These are phyloP conservation scores for Phaeodactylum tricornutum DNA, from an alignment of 108 stramenopile species.

Conservation along the genomic window DNA sequence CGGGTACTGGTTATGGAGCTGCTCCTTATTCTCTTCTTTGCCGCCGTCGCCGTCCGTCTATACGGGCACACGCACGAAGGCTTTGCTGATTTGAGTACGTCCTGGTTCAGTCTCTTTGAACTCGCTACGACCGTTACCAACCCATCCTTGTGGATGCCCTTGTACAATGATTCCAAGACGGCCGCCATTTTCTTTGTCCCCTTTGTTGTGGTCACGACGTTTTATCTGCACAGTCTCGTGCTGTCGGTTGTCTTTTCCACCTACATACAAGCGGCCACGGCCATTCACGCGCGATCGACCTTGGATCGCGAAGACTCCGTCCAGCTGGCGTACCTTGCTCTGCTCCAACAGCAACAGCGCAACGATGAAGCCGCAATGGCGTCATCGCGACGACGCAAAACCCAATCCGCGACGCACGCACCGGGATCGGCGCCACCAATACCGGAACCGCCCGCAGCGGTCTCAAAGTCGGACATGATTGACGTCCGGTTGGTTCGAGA, in stretches of 20 bases:
- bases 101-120: conserved; percentile 34
- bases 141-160: conserved; percentile 56
- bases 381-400: background rate
- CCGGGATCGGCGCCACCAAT: no score
- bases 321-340: conserved; percentile 25
- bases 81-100: conserved; percentile 16
- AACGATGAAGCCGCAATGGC: background rate
- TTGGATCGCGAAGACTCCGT: conserved; percentile 33
- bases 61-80: conserved; percentile 22
- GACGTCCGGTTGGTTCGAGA: conserved; percentile 22
- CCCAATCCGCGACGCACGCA: no score
- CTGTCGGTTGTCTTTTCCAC: conserved; percentile 53
- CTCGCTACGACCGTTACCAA: conserved; percentile 48
- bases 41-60: conserved; percentile 30
- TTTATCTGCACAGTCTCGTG: conserved; percentile 44
- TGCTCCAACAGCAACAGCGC: conserved; percentile 7
- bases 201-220: conserved; percentile 28
- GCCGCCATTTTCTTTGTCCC: conserved; percentile 43
- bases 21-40: conserved; percentile 38
- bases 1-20: conserved; percentile 42
- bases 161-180: conserved; percentile 17
- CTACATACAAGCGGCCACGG: conserved; percentile 35
- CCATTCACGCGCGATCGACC: conserved; percentile 23
- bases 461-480: conserved; percentile 11
- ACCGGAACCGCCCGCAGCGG: background rate